Conservation (phyloP, 768 basidiomycete species). For the Serendipita sp. region DNA sequence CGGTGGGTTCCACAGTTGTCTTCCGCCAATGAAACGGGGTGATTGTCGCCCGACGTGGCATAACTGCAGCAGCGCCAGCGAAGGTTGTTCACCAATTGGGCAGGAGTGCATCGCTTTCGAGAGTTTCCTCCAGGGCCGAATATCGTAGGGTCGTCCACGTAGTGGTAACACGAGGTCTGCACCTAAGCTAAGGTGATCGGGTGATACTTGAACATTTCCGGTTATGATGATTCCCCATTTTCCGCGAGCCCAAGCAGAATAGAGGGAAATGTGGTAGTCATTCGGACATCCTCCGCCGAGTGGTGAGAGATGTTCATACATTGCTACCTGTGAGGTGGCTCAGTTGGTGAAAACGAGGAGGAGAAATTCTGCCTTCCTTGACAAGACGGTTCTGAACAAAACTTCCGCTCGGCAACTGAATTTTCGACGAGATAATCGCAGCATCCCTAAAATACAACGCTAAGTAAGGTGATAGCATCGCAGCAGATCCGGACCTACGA, state of each 20-base stretch:
- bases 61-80: conserved; percentile 57
- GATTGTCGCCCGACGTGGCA: conserved; percentile 78
- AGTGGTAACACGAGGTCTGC: conserved; percentile 51
- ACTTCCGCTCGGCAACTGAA: background rate
- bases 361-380: conserved; percentile 23
- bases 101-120: conserved; percentile 34
- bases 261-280: conserved; percentile 42
- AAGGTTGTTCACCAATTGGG: background rate
- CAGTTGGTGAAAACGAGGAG: background rate
- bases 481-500: background rate
- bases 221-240: conserved; percentile 83
- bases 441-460: background rate
- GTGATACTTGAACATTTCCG: conserved; percentile 63
- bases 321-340: conserved; percentile 45
- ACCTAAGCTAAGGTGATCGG: conserved; percentile 49
- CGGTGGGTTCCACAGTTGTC: conserved; percentile 29
- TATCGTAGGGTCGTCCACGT: conserved; percentile 17
- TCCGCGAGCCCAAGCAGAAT: conserved; percentile 56
- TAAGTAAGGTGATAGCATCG: background rate
- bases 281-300: conserved; percentile 62
- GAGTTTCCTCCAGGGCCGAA: conserved; percentile 19
- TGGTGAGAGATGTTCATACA: conserved; percentile 70
- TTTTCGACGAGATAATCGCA: background rate
- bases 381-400: conserved; percentile 29
- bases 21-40: conserved; percentile 50